Conservation (phyloP, 2,329 filamentous ascomycete genomes). For the Byssoonygena ceratinophila region DNA sequence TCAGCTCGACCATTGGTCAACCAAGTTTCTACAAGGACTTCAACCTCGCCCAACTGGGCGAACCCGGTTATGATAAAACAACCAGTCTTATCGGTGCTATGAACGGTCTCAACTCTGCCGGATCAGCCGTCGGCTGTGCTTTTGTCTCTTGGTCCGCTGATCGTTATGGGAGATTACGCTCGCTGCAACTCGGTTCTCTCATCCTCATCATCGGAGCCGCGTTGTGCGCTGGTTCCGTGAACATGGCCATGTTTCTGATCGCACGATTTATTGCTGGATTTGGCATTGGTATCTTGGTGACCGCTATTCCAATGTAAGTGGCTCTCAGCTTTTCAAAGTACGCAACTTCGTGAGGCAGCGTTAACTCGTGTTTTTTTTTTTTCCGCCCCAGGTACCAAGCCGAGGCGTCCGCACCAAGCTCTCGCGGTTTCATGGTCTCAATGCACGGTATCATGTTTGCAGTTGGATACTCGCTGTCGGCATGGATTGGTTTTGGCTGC, state of each 20-base stretch:
- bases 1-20: constrained; percentile 39
- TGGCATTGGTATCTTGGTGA: constrained; percentile 14
- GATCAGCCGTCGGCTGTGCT: constrained; percentile 31
- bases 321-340: neutral
- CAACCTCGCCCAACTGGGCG: constrained; percentile 29
- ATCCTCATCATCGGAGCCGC: constrained; percentile 34
- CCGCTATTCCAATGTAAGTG: constrained; percentile 15
- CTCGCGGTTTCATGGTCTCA: constrained; percentile 33
- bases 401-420: constrained; percentile 32
- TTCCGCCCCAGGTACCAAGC: constrained; percentile 28
- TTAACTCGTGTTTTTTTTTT: neutral
- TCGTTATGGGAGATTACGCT: constrained; percentile 29
- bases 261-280: constrained; percentile 13
- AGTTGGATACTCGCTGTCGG: constrained; percentile 32
- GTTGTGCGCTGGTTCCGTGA: constrained; percentile 28
- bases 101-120: constrained; percentile 39
- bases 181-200: constrained; percentile 29
- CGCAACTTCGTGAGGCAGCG: neutral
- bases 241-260: constrained; percentile 14
- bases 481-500: constrained; percentile 35
- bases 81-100: constrained; percentile 37
- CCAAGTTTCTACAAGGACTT: constrained; percentile 38
- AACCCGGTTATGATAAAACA: constrained; percentile 35
- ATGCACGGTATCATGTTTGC: constrained; percentile 36
- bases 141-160: constrained; percentile 35